phyloP scores from a whole-genome alignment of 768 basidiomycete species.

The Suillus clintonianus region DNA sequence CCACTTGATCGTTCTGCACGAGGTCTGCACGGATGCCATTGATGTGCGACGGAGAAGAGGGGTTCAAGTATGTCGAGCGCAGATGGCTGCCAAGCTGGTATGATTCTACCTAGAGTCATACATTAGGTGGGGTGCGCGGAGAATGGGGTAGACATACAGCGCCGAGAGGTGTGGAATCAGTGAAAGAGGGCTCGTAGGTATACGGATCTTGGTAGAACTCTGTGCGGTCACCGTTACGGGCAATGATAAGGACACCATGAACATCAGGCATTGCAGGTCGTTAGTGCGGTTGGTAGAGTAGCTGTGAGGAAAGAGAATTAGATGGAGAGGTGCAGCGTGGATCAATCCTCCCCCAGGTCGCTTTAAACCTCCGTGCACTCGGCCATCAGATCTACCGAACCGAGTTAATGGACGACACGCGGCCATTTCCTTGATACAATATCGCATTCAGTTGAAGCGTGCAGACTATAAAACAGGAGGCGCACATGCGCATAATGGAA shows the following conservation, averaged over 20 bases:
- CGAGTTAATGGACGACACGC: background rate
- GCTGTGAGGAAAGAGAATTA: background rate
- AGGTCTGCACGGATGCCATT: conserved; percentile 64
- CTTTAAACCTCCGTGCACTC: background rate
- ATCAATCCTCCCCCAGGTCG: background rate
- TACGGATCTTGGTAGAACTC: conserved; percentile 72
- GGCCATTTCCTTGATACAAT: background rate
- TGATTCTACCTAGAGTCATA: conserved; percentile 55
- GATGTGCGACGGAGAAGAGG: conserved; percentile 67
- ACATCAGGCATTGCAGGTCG: conserved; percentile 39
- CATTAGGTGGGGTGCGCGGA: conserved; percentile 8
- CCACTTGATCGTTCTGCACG: conserved; percentile 69
- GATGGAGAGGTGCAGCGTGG: background rate
- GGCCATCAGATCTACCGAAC: conserved; percentile 2
- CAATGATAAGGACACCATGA: conserved; percentile 76
- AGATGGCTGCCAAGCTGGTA: conserved; percentile 62
- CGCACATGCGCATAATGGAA: background rate
- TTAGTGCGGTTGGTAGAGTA: background rate
- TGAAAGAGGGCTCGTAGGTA: conserved; percentile 60
- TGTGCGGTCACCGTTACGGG: conserved; percentile 74
- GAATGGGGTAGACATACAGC: conserved; percentile 46
- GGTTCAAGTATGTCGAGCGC: conserved; percentile 66
- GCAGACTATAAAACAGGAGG: background rate
- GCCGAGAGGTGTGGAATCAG: conserved; percentile 77
- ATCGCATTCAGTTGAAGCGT: background rate